phyloP scores from a whole-genome alignment of 2,329 filamentous ascomycete genomes.

The Colletotrichum magnum region DNA sequence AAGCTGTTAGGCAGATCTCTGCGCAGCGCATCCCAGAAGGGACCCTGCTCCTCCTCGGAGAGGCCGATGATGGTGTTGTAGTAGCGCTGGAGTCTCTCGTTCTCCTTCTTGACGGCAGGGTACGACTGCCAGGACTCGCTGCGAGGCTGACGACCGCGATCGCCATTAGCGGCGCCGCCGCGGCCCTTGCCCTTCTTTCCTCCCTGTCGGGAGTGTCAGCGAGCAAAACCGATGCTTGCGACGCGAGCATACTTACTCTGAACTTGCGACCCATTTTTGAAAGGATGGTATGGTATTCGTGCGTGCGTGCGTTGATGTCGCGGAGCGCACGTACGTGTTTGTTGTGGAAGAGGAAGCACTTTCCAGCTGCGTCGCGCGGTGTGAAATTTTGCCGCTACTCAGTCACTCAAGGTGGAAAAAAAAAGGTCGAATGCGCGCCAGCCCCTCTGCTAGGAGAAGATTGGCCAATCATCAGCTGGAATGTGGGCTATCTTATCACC shows the following conservation, averaged over 20 bases:
- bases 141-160: conserved; percentile 39
- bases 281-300: background rate
- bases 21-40: conserved; percentile 88
- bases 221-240: background rate
- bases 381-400: conserved; percentile 37
- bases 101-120: conserved; percentile 79
- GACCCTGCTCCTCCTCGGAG: conserved; percentile 80
- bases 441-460: conserved; percentile 17
- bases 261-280: conserved; percentile 39
- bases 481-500: conserved; percentile 24
- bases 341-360: conserved; percentile 9
- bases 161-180: conserved; percentile 22
- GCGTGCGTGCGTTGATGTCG: conserved; percentile 23
- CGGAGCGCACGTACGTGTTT: conserved; percentile 19
- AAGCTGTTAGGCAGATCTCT: conserved; percentile 96
- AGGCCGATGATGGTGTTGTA: conserved; percentile 86
- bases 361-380: conserved; percentile 26
- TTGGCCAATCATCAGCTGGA: conserved; percentile 24
- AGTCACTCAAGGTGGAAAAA: conserved; percentile 10
- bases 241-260: conserved; percentile 13
- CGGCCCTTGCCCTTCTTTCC: conserved; percentile 37
- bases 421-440: conserved; percentile 35
- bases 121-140: conserved; percentile 52
- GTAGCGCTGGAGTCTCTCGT: conserved; percentile 87
- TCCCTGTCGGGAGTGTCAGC: conserved; percentile 24